Percentiles rank a stretch among this genome's conserved stretches.
Evolutionary conservation across 2,329 filamentous ascomycete genomes (phyloP).

Genomic region (Conoideocrella luteorostrata): DNA sequence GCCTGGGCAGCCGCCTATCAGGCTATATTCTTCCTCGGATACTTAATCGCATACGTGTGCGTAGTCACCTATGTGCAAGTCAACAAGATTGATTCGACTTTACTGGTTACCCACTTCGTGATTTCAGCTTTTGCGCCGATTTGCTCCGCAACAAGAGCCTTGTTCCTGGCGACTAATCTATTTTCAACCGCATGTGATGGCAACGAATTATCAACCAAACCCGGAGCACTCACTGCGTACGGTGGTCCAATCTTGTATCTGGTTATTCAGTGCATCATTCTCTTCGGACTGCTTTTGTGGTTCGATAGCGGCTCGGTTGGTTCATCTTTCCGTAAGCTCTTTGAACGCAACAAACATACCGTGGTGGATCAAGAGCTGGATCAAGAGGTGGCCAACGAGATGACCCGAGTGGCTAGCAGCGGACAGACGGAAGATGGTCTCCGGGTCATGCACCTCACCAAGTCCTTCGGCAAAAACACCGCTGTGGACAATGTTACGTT

Average conservation of each 20-base stretch:
- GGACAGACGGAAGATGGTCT: slow-evolving; percentile 53
- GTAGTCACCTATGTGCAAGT: slow-evolving; percentile 70
- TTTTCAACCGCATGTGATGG: slow-evolving; percentile 74
- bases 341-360: slow-evolving; percentile 25
- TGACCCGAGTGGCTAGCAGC: slow-evolving; percentile 47
- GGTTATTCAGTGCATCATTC: slow-evolving; percentile 61
- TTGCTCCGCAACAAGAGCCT: slow-evolving; percentile 63
- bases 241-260: slow-evolving; percentile 83
- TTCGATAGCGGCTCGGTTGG: slow-evolving; percentile 69
- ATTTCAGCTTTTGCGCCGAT: slow-evolving; percentile 70
- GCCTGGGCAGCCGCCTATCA: slow-evolving; percentile 75
- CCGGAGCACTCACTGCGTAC: slow-evolving; percentile 65
- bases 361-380: slow-evolving; percentile 34
- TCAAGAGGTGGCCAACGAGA: slow-evolving; percentile 59
- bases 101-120: slow-evolving; percentile 68
- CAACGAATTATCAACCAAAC: slow-evolving; percentile 56
- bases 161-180: slow-evolving; percentile 75
- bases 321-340: slow-evolving; percentile 38
- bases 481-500: slow-evolving; percentile 90
- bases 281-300: slow-evolving; percentile 71
- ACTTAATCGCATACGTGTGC: slow-evolving; percentile 64
- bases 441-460: slow-evolving; percentile 72
- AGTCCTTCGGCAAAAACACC: slow-evolving; percentile 66
- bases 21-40: slow-evolving; percentile 63
- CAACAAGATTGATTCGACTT: slow-evolving; percentile 57